phyloP scores from a whole-genome alignment of 805 yeast genomes.

The Cephaloascus fragrans region DNA sequence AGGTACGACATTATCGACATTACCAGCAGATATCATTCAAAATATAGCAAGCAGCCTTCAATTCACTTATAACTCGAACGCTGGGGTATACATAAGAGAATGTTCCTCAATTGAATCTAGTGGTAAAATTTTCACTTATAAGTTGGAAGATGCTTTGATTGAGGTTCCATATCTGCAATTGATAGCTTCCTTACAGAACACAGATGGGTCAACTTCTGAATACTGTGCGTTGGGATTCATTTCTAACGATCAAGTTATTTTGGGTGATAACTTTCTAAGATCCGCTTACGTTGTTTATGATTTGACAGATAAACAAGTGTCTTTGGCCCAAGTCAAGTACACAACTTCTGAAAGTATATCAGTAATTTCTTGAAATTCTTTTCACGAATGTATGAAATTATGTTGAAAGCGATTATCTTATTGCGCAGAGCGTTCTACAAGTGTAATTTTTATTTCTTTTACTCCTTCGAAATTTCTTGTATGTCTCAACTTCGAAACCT shows the following conservation, averaged over 20 bases:
- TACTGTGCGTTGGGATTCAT: conserved; percentile 19
- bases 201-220: neutral
- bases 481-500: too few species aligned
- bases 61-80: neutral
- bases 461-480: too few species aligned
- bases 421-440: too few species aligned
- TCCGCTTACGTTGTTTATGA: conserved; percentile 59
- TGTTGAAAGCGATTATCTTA: too few species aligned
- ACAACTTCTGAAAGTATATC: conserved; percentile 11
- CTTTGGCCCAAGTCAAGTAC: conserved; percentile 40
- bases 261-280: conserved; percentile 62
- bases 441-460: too few species aligned
- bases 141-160: neutral
- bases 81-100: neutral
- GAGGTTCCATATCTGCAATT: neutral
- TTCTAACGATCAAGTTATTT: conserved; percentile 18
- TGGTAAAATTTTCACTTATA: neutral
- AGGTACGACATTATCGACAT: conserved; percentile 41
- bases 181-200: neutral
- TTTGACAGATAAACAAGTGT: conserved; percentile 44
- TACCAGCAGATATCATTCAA: conserved; percentile 26
- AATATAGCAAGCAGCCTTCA: conserved; percentile 4
- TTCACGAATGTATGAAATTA: too few species aligned
- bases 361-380: conserved; percentile 6
- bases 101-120: neutral